Evolutionary conservation across 2,329 filamentous ascomycete species (phyloP).

Genomic region (Beauveria medogensis): DNA sequence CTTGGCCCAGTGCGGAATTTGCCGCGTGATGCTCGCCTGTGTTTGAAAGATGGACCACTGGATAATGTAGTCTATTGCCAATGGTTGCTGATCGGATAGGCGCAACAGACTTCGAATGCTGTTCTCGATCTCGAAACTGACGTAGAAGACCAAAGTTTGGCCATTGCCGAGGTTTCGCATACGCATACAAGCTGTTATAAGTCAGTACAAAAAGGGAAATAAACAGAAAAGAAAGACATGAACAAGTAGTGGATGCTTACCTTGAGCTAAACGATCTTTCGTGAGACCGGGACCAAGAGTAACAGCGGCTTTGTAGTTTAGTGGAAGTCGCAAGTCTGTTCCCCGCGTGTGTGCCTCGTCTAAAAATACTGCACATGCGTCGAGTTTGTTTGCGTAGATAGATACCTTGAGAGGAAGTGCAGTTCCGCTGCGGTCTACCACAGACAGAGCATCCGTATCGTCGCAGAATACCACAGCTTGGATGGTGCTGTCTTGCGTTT

Average conservation of each 20-base stretch:
- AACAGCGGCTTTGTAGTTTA: constrained; percentile 52
- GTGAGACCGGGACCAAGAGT: constrained; percentile 57
- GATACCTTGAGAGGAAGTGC: constrained; percentile 48
- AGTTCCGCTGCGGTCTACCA: constrained; percentile 40
- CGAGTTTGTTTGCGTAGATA: constrained; percentile 46
- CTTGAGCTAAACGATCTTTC: constrained; percentile 64
- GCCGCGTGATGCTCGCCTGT: constrained; percentile 36
- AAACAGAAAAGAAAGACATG: neutral
- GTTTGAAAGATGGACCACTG: constrained; percentile 52
- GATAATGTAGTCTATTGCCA: constrained; percentile 46
- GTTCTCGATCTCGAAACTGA: constrained; percentile 48
- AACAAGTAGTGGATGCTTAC: constrained; percentile 26
- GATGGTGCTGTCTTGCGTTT: neutral
- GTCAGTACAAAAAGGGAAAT: neutral
- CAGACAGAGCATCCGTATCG: constrained; percentile 43
- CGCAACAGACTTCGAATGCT: constrained; percentile 35
- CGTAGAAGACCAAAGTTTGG: constrained; percentile 55
- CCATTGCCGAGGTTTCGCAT: constrained; percentile 60
- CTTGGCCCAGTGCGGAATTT: constrained; percentile 50
- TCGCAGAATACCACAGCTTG: constrained; percentile 49
- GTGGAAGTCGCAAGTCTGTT: constrained; percentile 56
- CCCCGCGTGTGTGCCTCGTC: constrained; percentile 66
- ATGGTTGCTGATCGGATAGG: constrained; percentile 14
- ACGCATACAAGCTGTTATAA: constrained; percentile 54
- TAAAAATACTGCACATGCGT: constrained; percentile 56